A percentile compares a stretch with the other conserved stretches of the same genome.
Conservation (phyloP, 805 yeast species). For the Kluyveromyces lactis region DNA sequence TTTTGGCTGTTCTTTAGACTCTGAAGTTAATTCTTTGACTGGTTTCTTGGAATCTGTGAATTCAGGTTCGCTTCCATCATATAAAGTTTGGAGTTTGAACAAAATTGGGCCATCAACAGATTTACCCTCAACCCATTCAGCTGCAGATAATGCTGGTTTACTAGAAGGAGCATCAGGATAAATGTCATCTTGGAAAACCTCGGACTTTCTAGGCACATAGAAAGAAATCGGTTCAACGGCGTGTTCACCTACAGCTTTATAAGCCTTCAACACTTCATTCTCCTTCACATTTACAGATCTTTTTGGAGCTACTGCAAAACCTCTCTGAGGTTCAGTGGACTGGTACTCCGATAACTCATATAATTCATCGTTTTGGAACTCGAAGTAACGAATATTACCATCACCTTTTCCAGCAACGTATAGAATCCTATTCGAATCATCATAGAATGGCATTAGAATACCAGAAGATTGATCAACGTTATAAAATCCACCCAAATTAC, state of each 20-base stretch:
- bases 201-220: slow-evolving; percentile 89
- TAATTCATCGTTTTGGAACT: slow-evolving; percentile 76
- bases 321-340: slow-evolving; percentile 91
- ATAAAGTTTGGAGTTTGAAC: slow-evolving; percentile 65
- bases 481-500: slow-evolving; percentile 85
- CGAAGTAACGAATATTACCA: slow-evolving; percentile 92
- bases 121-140: slow-evolving; percentile 75
- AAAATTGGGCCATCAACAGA: slow-evolving; percentile 76
- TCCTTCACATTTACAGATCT: slow-evolving; percentile 68
- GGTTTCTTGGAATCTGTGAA: slow-evolving; percentile 14
- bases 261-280: slow-evolving; percentile 76
- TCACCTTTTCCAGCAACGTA: slow-evolving; percentile 97
- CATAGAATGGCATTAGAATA: slow-evolving; percentile 84
- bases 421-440: slow-evolving; percentile 67
- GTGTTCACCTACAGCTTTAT: slow-evolving; percentile 80
- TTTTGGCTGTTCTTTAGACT: background rate
- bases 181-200: slow-evolving; percentile 85
- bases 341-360: slow-evolving; percentile 81
- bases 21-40: background rate
- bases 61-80: slow-evolving; percentile 61
- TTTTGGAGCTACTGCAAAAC: slow-evolving; percentile 86
- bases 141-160: slow-evolving; percentile 69
- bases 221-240: slow-evolving; percentile 87
- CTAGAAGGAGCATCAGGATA: slow-evolving; percentile 85
- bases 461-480: slow-evolving; percentile 89